phyloP scores from a whole-genome alignment of 129 eudicot genomes.

The Oenanthe sinensis region DNA sequence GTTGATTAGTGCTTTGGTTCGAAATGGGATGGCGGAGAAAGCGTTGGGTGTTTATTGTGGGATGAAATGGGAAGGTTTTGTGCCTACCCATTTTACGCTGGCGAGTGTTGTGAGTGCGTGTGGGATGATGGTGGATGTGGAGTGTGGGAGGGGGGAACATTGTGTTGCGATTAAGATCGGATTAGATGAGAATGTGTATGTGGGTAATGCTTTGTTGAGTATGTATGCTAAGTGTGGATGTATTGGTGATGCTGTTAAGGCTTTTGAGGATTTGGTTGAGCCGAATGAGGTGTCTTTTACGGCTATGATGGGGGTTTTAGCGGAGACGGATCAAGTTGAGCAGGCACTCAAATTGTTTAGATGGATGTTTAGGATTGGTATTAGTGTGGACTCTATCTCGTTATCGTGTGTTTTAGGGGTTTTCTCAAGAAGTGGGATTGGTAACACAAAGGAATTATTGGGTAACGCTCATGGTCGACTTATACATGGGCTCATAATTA shows the following conservation, averaged over 20 bases:
- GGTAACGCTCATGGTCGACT: constrained; percentile 33
- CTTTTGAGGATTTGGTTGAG: constrained; percentile 51
- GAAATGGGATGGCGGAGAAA: constrained; percentile 27
- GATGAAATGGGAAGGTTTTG: constrained; percentile 48
- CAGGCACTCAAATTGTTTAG: constrained; percentile 59
- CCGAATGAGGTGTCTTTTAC: constrained; percentile 81
- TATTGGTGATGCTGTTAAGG: constrained; percentile 34
- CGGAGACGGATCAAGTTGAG: constrained; percentile 40
- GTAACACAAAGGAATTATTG: constrained; percentile 13
- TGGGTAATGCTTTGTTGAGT: constrained; percentile 60
- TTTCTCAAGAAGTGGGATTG: constrained; percentile 35
- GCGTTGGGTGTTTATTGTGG: constrained; percentile 46
- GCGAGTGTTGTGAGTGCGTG: constrained; percentile 81
- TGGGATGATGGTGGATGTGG: constrained; percentile 39
- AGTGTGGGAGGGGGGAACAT: constrained; percentile 53
- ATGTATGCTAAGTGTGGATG: constrained; percentile 67
- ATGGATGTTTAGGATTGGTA: constrained; percentile 44
- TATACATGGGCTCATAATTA: constrained; percentile 50
- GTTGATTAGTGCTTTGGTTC: constrained; percentile 55
- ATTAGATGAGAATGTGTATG: constrained; percentile 52
- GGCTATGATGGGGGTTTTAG: constrained; percentile 62
- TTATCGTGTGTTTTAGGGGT: constrained; percentile 64
- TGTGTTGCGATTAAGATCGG: constrained; percentile 56
- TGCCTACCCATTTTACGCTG: constrained; percentile 63
- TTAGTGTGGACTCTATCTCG: constrained; percentile 49